These are phyloP conservation scores for Monascus purpureus DNA, from an alignment of 495 filamentous ascomycete species.

Conservation along the genomic window DNA sequence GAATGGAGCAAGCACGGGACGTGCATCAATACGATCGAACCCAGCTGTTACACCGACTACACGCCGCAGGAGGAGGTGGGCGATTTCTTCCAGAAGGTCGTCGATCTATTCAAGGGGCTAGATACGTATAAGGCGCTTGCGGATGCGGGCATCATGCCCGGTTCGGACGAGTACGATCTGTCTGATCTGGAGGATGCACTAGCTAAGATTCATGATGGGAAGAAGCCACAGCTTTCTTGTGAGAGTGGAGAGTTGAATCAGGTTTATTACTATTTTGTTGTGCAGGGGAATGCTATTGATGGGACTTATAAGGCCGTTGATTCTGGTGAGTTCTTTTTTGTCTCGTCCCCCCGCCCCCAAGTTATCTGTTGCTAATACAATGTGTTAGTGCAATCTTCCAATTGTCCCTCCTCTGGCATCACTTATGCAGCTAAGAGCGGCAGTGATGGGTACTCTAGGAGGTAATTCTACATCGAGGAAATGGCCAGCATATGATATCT, in stretches of 20 bases:
- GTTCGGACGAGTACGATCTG: slow-evolving; percentile 31
- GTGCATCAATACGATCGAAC: slow-evolving; percentile 47
- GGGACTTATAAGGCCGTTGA: slow-evolving; percentile 48
- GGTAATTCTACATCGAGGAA: no score
- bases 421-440: no score
- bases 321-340: slow-evolving; percentile 24
- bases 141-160: slow-evolving; percentile 50
- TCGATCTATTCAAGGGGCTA: slow-evolving; percentile 44
- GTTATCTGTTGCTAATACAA: no score
- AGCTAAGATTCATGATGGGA: slow-evolving; percentile 37
- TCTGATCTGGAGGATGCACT: slow-evolving; percentile 37
- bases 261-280: slow-evolving; percentile 66
- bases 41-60: slow-evolving; percentile 60
- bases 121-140: slow-evolving; percentile 49
- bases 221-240: slow-evolving; percentile 51
- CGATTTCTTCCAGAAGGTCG: slow-evolving; percentile 42
- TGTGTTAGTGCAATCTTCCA: no score
- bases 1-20: slow-evolving; percentile 69
- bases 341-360: no score
- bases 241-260: slow-evolving; percentile 42
- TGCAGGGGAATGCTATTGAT: slow-evolving; percentile 54
- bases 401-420: no score
- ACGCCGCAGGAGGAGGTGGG: slow-evolving; percentile 42
- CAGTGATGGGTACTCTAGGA: no score
- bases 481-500: no score